Base-by-base conservation (phyloP, 768 basidiomycete species). In the Leccinum uliginosum region DNA sequence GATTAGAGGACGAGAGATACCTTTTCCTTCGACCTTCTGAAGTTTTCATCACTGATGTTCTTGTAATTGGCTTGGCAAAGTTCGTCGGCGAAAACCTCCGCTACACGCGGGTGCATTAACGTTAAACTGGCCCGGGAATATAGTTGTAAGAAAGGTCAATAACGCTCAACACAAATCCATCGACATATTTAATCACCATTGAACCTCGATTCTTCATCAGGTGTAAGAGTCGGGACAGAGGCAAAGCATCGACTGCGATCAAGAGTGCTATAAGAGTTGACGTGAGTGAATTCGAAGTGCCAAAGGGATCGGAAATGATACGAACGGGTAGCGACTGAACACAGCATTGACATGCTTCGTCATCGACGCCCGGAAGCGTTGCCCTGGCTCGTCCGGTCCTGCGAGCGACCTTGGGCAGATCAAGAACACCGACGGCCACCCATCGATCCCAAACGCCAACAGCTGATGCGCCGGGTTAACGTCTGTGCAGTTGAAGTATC, bases 391-490 rank as follows among this genome's bases (percentile, higher is more conserved):
- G n/a, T n/a, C n/a, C n/a, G n/a, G n/a, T n/a, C n/a, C n/a, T n/a
- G n/a, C n/a, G n/a, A n/a, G n/a, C n/a, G n/a, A n/a, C n/a, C n/a
- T n/a, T n/a, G n/a, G n/a, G n/a, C n/a, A n/a, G n/a, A n/a, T n/a
- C n/a, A n/a, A n/a, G n/a, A n/a, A n/a, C n/a, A n/a, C n/a, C n/a
- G n/a, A n/a, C n/a, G n/a, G n/a, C n/a, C n/a, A n/a, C n/a, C n/a
- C n/a, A n/a, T n/a, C n/a, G n/a, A n/a, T n/a, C n/a, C n/a, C n/a
- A n/a, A n/a, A n/a, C n/a, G n/a, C 84, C 63, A 93, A 81, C 1
- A 98, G 77, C 29, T 95, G 91, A 66, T 99, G 97, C 3, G 88
- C 89, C 4, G 92, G 84, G 69, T 98, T 98, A 65, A 98, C 82
- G 70, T 99, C 94, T 52, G 97, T 82, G 26, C 81, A 81, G 67